Conservation (phyloP, 345 rosid genomes). For the Citrus reticulata region DNA sequence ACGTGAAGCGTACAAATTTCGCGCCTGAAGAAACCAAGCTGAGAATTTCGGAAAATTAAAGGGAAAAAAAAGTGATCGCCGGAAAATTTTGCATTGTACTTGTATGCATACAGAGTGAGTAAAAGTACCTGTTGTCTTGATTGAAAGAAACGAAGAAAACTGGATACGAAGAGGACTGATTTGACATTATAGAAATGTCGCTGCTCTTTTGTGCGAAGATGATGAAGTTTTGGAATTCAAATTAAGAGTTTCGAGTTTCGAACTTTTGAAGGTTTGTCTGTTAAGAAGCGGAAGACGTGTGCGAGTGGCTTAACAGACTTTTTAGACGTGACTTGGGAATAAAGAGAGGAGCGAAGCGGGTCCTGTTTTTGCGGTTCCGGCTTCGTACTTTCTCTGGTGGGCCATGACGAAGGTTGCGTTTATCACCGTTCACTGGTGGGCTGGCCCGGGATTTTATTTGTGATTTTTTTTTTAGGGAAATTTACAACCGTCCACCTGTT, state of each 20-base stretch:
- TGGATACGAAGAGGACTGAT: conserved; percentile 45
- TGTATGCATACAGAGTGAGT: background rate
- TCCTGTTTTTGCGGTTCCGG: no score
- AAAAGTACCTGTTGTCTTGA: conserved; percentile 67
- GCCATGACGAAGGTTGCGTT: no score
- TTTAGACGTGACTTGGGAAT: no score
- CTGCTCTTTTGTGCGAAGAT: background rate
- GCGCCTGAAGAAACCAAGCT: background rate
- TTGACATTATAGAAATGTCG: conserved; percentile 40
- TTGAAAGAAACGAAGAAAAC: conserved; percentile 77
- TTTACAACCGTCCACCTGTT: no score
- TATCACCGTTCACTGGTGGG: no score
- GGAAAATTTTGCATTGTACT: background rate
- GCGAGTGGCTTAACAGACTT: no score
- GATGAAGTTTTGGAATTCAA: background rate
- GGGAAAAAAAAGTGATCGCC: background rate
- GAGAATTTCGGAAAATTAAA: background rate
- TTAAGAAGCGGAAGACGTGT: no score
- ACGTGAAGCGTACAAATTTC: background rate
- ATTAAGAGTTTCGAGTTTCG: background rate
- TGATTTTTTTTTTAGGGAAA: no score
- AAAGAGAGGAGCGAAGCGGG: no score
- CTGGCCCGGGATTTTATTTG: no score
- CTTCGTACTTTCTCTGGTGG: no score
- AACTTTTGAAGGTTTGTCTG: no score